Evolutionary conservation across 495 filamentous ascomycete genomes (phyloP).

Genomic region (Tuber melanosporum): DNA sequence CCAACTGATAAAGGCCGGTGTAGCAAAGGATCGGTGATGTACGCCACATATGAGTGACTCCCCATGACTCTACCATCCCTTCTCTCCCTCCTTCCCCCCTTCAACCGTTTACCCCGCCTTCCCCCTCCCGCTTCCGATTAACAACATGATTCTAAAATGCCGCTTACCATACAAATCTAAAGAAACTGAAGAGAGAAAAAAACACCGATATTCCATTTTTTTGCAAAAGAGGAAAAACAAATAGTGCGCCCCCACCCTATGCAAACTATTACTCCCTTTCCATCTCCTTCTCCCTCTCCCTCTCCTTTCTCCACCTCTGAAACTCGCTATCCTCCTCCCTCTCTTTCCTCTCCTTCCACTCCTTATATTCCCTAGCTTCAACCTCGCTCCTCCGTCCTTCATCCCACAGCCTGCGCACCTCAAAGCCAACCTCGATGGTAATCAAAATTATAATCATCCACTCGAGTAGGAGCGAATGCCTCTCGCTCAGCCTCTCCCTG

Average conservation of each 20-base stretch:
- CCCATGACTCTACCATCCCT: neutral
- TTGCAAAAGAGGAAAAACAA: neutral
- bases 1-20: neutral
- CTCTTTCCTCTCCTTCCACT: slow-evolving; percentile 29
- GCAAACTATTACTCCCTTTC: too few species aligned
- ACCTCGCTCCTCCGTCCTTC: slow-evolving; percentile 50
- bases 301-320: slow-evolving; percentile 27
- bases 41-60: neutral
- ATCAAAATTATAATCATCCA: slow-evolving; percentile 97
- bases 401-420: slow-evolving; percentile 56
- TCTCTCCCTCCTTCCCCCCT: neutral
- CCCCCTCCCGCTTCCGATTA: neutral
- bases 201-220: neutral
- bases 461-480: slow-evolving; percentile 78
- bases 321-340: slow-evolving; percentile 29
- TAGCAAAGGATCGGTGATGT: neutral
- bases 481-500: slow-evolving; percentile 81
- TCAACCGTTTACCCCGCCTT: neutral
- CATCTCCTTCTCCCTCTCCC: neutral
- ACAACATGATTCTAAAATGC: neutral
- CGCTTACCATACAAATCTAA: neutral
- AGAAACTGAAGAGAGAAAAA: neutral
- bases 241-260: neutral
- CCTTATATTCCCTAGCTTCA: slow-evolving; percentile 43
- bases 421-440: slow-evolving; percentile 77